Evolutionary conservation across 2,329 filamentous ascomycete species (phyloP), one percentile per base, ranked within the genome.

Genomic region (Xylaria sp.): DNA sequence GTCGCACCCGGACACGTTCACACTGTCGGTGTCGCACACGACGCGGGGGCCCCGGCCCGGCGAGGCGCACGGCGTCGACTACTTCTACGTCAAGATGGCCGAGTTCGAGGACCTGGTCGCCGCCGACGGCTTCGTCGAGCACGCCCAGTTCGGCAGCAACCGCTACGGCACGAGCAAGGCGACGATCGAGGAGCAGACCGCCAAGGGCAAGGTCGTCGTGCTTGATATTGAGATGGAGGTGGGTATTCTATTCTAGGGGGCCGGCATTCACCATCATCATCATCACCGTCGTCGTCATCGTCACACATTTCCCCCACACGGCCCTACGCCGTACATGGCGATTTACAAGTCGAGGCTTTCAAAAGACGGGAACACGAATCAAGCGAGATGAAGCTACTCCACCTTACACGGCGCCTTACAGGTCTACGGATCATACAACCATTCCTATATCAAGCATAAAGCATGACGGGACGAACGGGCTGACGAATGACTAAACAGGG

Each of bases 181-280:
- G 79, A 93, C 93, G 31, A 93, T 97, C 69, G 86, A 90, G 79
- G 88, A 92, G 75, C 89, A 94, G 78, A 86, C 86, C 1, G 86
- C 87, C 67, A 88, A 90, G 81, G 90, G 89, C 20, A 86, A 85
- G 75, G 88, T 94, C 47, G 95, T 94, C 68, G 89, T 97, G 54
- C 83, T 97, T 72, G 95, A 98, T 79, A 98, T 97, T 77, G 95
- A 97, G 85, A 97, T 97, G 93, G 94, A 97, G 87, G 90, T 91
- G 77, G 38, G 81, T 73, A 6, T 22, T 13, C 31, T 54, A 42
- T 44, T 39, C 27, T 53, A 44, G 5, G 38, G 11, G 17, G 10
- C 31, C 20, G 20, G 5, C 29, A 31, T 25, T 20, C 13, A 38
- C 6, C 11, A 13, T 15, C 45, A 22, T 11, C 10, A 15, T 62